phyloP scores from a whole-genome alignment of 441 rosid genomes.

The Arabidopsis hybrid region DNA sequence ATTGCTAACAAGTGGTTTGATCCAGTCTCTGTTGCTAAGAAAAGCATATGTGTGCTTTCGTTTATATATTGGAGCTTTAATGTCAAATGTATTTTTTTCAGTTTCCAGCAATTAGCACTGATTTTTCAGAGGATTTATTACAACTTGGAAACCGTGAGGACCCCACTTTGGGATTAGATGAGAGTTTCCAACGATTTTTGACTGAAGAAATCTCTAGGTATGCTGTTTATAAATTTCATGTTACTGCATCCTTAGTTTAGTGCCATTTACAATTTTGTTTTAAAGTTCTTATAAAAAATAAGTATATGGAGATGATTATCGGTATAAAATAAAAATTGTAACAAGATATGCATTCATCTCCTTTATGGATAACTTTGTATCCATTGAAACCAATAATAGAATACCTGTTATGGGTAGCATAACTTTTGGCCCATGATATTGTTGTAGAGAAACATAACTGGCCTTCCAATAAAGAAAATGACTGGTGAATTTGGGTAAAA shows the following conservation, averaged over 20 bases:
- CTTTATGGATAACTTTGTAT: constrained; percentile 20
- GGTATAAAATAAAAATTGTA: neutral
- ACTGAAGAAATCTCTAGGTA: constrained; percentile 75
- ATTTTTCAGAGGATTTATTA: constrained; percentile 63
- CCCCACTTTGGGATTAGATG: constrained; percentile 59
- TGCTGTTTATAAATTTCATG: constrained; percentile 31
- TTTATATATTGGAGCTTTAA: constrained; percentile 19
- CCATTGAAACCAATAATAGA: constrained; percentile 21
- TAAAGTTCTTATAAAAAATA: neutral
- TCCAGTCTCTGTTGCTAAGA: constrained; percentile 19
- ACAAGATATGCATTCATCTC: constrained; percentile 21
- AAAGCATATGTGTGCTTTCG: constrained; percentile 17
- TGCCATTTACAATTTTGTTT: constrained; percentile 13
- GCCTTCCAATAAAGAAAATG: constrained; percentile 9
- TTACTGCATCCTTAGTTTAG: constrained; percentile 18
- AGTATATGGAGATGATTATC: constrained; percentile 12
- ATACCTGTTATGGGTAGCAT: constrained; percentile 24
- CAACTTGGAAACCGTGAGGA: constrained; percentile 75
- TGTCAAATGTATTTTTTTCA: constrained; percentile 55
- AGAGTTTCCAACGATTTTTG: constrained; percentile 71
- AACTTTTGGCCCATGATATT: constrained; percentile 26
- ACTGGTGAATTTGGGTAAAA: constrained; percentile 20
- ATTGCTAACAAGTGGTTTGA: constrained; percentile 14
- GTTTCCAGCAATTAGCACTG: constrained; percentile 81
- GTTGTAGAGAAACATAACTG: constrained; percentile 23